A percentile compares a stretch with the other conserved stretches of the same genome.
These are phyloP conservation scores for Chlamydomonas incerta DNA, from an alignment of 139 green algal genomes.

Conservation along the genomic window DNA sequence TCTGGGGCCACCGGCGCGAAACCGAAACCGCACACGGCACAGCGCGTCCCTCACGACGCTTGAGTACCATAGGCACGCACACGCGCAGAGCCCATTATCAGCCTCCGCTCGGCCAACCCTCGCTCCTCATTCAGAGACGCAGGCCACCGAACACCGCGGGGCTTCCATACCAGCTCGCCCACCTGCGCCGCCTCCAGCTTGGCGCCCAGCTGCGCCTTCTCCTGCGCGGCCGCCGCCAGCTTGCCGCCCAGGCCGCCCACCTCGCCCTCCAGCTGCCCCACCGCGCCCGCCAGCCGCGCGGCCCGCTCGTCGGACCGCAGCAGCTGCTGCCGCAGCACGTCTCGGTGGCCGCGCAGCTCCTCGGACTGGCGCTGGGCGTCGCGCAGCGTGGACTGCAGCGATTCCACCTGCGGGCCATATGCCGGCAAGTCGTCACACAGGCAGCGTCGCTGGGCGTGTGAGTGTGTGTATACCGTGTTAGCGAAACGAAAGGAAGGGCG, in stretches of 20 bases:
- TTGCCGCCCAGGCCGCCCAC: neutral
- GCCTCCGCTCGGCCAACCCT: too few species aligned
- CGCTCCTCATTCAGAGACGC: too few species aligned
- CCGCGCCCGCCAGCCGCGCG: neutral
- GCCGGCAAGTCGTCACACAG: neutral
- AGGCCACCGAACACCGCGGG: too few species aligned
- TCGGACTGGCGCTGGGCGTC: neutral
- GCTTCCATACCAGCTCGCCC: too few species aligned
- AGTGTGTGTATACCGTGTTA: neutral
- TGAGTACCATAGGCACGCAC: too few species aligned
- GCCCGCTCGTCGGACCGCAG: slow-evolving; percentile 2
- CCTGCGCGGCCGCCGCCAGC: neutral
- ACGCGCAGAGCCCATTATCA: too few species aligned
- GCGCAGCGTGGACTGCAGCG: neutral
- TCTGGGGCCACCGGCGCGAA: too few species aligned
- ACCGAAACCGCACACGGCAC: too few species aligned
- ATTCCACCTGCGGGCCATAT: neutral
- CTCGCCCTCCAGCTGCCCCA: neutral
- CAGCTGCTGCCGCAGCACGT: neutral
- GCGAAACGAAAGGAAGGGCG: neutral
- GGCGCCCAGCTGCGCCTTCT: neutral
- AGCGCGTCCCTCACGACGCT: too few species aligned
- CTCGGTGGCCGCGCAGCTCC: neutral
- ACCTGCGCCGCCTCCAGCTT: slow-evolving; percentile 27
- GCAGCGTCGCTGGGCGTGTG: neutral